phyloP scores from a whole-genome alignment of 805 yeast species.

The Monosporozyma unispora region DNA sequence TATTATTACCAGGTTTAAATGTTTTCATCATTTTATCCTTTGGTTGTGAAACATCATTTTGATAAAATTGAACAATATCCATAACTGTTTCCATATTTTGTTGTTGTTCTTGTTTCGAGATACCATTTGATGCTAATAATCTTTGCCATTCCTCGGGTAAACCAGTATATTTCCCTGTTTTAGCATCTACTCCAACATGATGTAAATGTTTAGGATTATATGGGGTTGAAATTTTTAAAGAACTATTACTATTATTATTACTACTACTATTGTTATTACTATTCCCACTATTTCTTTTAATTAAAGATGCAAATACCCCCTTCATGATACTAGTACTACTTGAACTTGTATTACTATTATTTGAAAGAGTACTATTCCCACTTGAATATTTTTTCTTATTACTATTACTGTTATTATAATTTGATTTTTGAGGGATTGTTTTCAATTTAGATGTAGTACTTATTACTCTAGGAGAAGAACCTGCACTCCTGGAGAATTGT shows the following conservation, averaged over 20 bases:
- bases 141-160: conserved; percentile 90
- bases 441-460: not conserved
- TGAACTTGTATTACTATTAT: conserved; percentile 1
- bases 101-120: conserved; percentile 78
- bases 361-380: not conserved
- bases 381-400: conserved; percentile 2
- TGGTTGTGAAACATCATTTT: conserved; percentile 37
- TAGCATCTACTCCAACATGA: conserved; percentile 84
- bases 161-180: conserved; percentile 82
- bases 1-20: conserved; percentile 15
- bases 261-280: conserved; percentile 25
- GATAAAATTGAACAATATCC: conserved; percentile 82
- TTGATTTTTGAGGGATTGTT: not conserved
- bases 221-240: conserved; percentile 68
- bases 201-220: conserved; percentile 84
- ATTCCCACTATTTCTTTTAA: conserved; percentile 25
- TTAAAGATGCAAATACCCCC: conserved; percentile 47
- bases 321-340: conserved; percentile 39
- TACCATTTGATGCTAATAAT: conserved; percentile 74
- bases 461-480: not conserved
- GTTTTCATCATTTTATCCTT: conserved; percentile 36
- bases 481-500: not conserved
- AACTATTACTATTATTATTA: conserved; percentile 10
- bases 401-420: not conserved
- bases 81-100: conserved; percentile 91